Conservation (phyloP, 306 rosid species). For the Ziziphus jujuba region DNA sequence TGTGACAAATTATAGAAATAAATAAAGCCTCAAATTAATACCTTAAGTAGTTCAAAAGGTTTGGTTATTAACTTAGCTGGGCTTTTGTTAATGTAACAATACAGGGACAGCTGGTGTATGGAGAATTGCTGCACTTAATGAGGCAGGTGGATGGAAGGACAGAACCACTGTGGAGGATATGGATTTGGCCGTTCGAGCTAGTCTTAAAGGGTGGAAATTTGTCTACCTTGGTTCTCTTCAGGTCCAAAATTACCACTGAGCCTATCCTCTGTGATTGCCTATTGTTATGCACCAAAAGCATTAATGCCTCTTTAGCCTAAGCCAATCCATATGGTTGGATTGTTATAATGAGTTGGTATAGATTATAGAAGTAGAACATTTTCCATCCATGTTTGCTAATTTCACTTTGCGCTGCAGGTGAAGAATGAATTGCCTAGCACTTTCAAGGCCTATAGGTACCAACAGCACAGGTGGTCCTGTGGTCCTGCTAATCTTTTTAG, state of each 20-base stretch:
- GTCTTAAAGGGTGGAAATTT: slow-evolving; percentile 95
- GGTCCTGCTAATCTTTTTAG: slow-evolving; percentile 94
- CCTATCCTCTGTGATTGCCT: neutral
- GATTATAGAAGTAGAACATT: neutral
- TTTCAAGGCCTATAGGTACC: slow-evolving; percentile 81
- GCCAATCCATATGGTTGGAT: too few species aligned
- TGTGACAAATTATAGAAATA: neutral
- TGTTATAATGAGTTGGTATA: too few species aligned
- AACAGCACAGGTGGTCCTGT: slow-evolving; percentile 93
- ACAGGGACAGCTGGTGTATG: slow-evolving; percentile 94
- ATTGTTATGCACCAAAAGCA: neutral
- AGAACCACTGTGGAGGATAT: slow-evolving; percentile 93
- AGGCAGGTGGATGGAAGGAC: slow-evolving; percentile 95
- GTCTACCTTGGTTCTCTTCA: slow-evolving; percentile 59
- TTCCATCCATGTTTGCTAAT: neutral
- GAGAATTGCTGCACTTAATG: slow-evolving; percentile 81
- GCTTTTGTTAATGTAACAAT: neutral
- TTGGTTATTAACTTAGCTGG: too few species aligned
- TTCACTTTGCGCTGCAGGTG: slow-evolving; percentile 44
- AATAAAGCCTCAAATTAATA: neutral
- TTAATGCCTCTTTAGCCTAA: neutral
- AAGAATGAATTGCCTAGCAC: slow-evolving; percentile 93
- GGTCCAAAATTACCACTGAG: slow-evolving; percentile 27
- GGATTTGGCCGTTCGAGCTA: slow-evolving; percentile 88
- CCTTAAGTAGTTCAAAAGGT: too few species aligned